A percentile compares a stretch with the other conserved stretches of the same genome.
Conservation (phyloP, 2,329 filamentous ascomycete genomes). For the Neofusicoccum sp. region DNA sequence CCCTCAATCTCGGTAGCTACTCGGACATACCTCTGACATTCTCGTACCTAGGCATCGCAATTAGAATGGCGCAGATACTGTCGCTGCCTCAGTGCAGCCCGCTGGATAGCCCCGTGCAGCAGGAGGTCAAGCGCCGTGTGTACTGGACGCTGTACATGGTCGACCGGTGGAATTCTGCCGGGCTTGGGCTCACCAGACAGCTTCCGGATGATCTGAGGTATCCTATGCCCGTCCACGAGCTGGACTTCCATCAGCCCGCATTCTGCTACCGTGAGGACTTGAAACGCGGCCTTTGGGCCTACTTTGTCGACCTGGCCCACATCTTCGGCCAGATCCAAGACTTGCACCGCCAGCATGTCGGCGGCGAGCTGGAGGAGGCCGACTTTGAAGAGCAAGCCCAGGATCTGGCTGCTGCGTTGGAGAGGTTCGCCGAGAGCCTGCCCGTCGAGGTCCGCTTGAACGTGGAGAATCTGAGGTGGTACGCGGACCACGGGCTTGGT, state of each 20-base stretch:
- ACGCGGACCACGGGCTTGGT: slow-evolving; percentile 44
- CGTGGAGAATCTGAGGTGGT: slow-evolving; percentile 41
- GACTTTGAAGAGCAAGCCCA: slow-evolving; percentile 13
- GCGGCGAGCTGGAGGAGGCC: slow-evolving; percentile 21
- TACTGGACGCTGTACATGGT: slow-evolving; percentile 49
- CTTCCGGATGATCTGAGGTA: slow-evolving; percentile 26
- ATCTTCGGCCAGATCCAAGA: slow-evolving; percentile 47
- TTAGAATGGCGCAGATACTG: slow-evolving; percentile 22
- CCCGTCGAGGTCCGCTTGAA: slow-evolving; percentile 15
- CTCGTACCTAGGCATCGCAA: slow-evolving; percentile 17
- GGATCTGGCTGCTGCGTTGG: background rate
- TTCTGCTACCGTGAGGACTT: slow-evolving; percentile 30
- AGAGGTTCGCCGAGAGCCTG: slow-evolving; percentile 10
- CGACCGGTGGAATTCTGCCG: slow-evolving; percentile 45
- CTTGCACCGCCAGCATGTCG: slow-evolving; percentile 38
- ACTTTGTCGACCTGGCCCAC: slow-evolving; percentile 44
- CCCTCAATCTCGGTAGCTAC: background rate
- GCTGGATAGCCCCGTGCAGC: slow-evolving; percentile 31
- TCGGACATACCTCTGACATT: background rate
- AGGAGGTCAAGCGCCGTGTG: slow-evolving; percentile 41
- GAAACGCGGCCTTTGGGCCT: slow-evolving; percentile 39
- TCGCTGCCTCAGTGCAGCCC: slow-evolving; percentile 1
- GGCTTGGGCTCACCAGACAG: slow-evolving; percentile 39
- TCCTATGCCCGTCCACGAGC: slow-evolving; percentile 43
- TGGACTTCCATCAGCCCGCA: slow-evolving; percentile 34